A percentile compares a stretch with the other conserved stretches of the same genome.
Evolutionary conservation across 225 moss, liverwort and hornwort genomes (phyloP).

Genomic region (Thuidium tamariscinum): DNA sequence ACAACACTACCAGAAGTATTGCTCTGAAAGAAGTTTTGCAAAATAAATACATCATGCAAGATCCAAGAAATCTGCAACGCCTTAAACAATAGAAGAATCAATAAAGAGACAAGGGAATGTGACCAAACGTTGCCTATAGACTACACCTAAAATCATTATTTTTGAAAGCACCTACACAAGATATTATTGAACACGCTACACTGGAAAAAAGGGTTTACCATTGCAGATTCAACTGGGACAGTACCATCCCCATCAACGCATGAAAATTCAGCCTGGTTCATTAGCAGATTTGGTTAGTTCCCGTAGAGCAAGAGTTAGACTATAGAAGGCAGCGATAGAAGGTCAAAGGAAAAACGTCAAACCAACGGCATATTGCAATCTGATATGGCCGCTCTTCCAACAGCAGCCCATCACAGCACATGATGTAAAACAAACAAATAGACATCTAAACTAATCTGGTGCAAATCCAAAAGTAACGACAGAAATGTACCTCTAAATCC

Average conservation of each 20-base stretch:
- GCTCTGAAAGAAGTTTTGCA: neutral
- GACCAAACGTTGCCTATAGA: neutral
- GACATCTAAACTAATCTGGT: neutral
- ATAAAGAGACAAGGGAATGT: neutral
- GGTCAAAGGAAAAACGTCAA: neutral
- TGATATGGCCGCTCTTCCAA: neutral
- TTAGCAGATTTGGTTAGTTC: neutral
- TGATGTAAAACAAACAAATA: neutral
- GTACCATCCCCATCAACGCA: constrained; percentile 96
- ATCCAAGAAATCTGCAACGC: neutral
- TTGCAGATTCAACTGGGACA: constrained; percentile 92
- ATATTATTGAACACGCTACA: neutral
- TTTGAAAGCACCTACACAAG: neutral
- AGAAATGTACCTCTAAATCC: constrained; percentile 42
- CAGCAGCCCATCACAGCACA: neutral
- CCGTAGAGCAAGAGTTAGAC: neutral
- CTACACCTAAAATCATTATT: neutral
- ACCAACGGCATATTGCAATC: neutral
- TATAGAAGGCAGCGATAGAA: neutral
- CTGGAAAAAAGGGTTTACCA: constrained; percentile 28
- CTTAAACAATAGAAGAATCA: neutral
- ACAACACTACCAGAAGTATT: neutral
- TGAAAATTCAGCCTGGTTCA: constrained; percentile 58
- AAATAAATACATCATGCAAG: neutral
- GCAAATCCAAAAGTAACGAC: neutral